Conservation (phyloP, 192 early-diverging fungal species). For the Umbelopsis sp. region DNA sequence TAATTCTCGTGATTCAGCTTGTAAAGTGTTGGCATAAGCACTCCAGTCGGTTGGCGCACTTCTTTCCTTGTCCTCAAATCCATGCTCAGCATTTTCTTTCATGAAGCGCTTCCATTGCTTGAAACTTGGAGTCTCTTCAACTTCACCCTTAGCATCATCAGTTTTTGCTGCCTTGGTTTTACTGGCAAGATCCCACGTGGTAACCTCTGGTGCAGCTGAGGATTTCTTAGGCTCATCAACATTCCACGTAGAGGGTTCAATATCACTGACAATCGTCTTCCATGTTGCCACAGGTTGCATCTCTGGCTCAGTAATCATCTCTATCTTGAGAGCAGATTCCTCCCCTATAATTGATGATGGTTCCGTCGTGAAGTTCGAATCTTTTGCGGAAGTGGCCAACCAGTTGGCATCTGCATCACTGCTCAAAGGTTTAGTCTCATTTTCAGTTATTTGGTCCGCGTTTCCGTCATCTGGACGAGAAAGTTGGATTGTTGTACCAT, state of each 20-base stretch:
- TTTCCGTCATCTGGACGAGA: background rate
- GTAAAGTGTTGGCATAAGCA: background rate
- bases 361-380: background rate
- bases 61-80: conserved; percentile 1
- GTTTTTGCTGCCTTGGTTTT: background rate
- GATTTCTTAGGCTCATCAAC: background rate
- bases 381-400: background rate
- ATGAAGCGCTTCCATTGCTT: conserved; percentile 9
- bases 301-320: conserved; percentile 2
- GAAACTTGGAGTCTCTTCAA: background rate
- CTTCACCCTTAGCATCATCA: background rate
- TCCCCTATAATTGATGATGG: background rate
- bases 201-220: background rate
- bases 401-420: background rate
- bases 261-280: background rate
- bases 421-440: background rate
- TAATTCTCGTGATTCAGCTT: background rate
- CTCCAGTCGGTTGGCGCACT: background rate
- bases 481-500: background rate
- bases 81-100: background rate
- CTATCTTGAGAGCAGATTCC: background rate
- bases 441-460: background rate
- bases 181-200: background rate
- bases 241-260: conserved; percentile 6
- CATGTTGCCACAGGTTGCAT: background rate